Base-by-base conservation (phyloP, 164 flowering plant genomes). In the Kingdonia uniflora region DNA sequence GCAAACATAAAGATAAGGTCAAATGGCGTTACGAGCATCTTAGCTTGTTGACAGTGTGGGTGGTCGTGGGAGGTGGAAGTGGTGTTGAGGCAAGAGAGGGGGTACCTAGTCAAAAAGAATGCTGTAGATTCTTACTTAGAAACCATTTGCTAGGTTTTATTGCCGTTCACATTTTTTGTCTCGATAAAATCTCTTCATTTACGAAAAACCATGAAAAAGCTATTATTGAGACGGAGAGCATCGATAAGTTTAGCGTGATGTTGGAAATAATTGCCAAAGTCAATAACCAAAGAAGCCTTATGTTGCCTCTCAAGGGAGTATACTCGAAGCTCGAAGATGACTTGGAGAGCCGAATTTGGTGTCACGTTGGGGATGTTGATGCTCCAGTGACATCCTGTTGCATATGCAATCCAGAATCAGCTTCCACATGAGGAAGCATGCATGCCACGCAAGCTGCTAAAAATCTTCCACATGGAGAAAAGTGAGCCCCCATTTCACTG, bases 401-500 rank as follows among this genome's bases (percentile, higher is more conserved):
- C 29, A 61, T 51, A 42, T 71, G 95, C 20, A 77, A 54, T 55
- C 87, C 99, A 55, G 82, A 65, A 65, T 89, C 99, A 65, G 75
- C 73, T 75, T 94, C 99, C 59, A 65, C 26, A 56, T 72, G 77
- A 51, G 97, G 96, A 50, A 80, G 72, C 68, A 84, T 59, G 57
- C 99, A 94, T 49, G 97, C 94, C 47, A 94, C 99, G 80, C 99
- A 89, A 2, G 87, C 99, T 12, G 97, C 99, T 68, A 94, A 77
- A 75, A 71, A 94, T 72, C 85, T 85, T 44, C 99, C 99, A 71
- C 99, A 94, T 8, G 99, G 99, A 10, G 99, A 94, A 78, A 94
- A 89, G 71, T 94, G 99, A 40, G 99, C 95, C 54, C 99, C 99
- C 99, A 94, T 94, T 74, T 94, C 99, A 78, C 99, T 94, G 88